phyloP scores from a whole-genome alignment of 306 rosid species.

The Arachis hypogaea region DNA sequence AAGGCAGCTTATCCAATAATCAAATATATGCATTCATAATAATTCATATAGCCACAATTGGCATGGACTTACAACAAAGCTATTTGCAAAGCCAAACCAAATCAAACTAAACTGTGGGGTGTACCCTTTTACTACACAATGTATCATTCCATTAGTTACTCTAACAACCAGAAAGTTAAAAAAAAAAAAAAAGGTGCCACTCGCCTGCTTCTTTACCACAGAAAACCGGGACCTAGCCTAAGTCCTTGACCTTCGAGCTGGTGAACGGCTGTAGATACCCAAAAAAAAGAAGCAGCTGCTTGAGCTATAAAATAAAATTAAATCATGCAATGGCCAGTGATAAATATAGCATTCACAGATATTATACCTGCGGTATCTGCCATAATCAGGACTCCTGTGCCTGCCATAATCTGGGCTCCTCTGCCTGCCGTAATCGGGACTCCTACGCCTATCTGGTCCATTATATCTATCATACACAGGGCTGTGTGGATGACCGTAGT shows the following conservation, averaged over 20 bases:
- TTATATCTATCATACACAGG: slow-evolving; percentile 75
- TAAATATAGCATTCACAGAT: neutral
- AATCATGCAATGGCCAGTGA: neutral
- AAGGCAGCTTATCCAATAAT: no score
- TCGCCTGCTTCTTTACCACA: slow-evolving; percentile 26
- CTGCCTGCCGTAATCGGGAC: slow-evolving; percentile 64
- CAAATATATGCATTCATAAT: slow-evolving; percentile 3
- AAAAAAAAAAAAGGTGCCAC: neutral
- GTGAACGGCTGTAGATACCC: slow-evolving; percentile 63
- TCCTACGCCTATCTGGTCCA: slow-evolving; percentile 65
- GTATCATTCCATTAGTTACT: slow-evolving; percentile 36
- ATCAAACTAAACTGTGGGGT: neutral
- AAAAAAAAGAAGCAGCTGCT: neutral
- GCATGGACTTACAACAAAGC: slow-evolving; percentile 17
- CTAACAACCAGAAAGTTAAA: slow-evolving; percentile 32
- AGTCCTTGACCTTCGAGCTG: slow-evolving; percentile 68
- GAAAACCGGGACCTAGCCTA: slow-evolving; percentile 21
- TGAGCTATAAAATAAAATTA: neutral
- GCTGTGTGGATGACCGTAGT: slow-evolving; percentile 80
- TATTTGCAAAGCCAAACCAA: slow-evolving; percentile 14
- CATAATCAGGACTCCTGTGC: slow-evolving; percentile 48
- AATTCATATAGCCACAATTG: slow-evolving; percentile 20
- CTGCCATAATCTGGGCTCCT: slow-evolving; percentile 47
- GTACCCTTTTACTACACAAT: slow-evolving; percentile 33
- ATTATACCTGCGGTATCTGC: slow-evolving; percentile 66